These are phyloP conservation scores for Hygrocybe coccinea DNA, from an alignment of 768 basidiomycete genomes.

Conservation along the genomic window DNA sequence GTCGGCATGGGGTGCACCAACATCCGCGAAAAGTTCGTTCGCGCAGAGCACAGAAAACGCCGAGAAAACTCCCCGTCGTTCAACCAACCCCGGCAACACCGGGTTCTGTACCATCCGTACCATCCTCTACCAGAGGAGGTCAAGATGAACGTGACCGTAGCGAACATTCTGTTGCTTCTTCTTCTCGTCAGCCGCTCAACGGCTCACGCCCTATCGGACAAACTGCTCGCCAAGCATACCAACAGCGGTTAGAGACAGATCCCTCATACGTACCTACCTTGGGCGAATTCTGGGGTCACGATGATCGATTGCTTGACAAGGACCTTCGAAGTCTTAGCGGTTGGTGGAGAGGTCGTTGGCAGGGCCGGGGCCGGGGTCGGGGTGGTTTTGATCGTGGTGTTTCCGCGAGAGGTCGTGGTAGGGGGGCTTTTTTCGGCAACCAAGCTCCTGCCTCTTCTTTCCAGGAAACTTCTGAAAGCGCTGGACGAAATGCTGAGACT, in stretches of 20 bases:
- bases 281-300: slow-evolving; percentile 93
- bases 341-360: slow-evolving; percentile 83
- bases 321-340: slow-evolving; percentile 75
- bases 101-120: slow-evolving; percentile 23
- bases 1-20: slow-evolving; percentile 31
- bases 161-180: slow-evolving; percentile 35
- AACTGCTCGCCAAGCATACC: slow-evolving; percentile 80
- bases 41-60: slow-evolving; percentile 40
- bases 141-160: slow-evolving; percentile 22
- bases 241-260: slow-evolving; percentile 73
- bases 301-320: slow-evolving; percentile 83
- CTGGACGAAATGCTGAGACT: slow-evolving; percentile 9
- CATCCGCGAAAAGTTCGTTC: slow-evolving; percentile 16
- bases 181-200: slow-evolving; percentile 31
- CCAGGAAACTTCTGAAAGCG: not conserved
- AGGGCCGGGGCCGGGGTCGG: slow-evolving; percentile 61
- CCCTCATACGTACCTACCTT: slow-evolving; percentile 88
- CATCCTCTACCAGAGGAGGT: slow-evolving; percentile 22
- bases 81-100: slow-evolving; percentile 24
- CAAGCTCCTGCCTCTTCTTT: slow-evolving; percentile 6
- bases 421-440: slow-evolving; percentile 39
- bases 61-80: slow-evolving; percentile 33
- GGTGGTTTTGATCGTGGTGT: slow-evolving; percentile 41
- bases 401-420: slow-evolving; percentile 50
- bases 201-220: slow-evolving; percentile 43